Base-by-base conservation (phyloP, 352 stramenopile species). In the Phytophthora tubulina region DNA sequence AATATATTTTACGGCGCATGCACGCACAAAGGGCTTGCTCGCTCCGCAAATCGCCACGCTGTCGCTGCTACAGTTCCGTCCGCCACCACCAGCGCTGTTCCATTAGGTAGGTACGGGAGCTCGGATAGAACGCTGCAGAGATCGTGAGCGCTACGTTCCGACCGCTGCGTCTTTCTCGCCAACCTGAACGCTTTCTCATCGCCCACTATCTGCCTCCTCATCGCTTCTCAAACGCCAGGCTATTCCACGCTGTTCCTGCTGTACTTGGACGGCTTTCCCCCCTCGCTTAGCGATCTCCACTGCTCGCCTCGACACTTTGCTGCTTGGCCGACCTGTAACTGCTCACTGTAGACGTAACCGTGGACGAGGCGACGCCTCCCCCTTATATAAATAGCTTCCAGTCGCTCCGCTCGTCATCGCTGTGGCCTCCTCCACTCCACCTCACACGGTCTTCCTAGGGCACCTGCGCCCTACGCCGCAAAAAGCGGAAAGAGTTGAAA, bases 401-500 rank as follows among this genome's bases (percentile, higher is more conserved):
- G 21, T 27, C 21, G 15, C 39, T 21, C 13, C 8, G 32, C 32
- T 27, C 49, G 14, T 13, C 5, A 27, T n/a, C 53, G 11, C 17
- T 41, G 3, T n/a, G n/a, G n/a, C n/a, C n/a, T n/a, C n/a, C n/a
- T n/a, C n/a, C n/a, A n/a, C n/a, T 39, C 32, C 52, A 35, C 31
- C 13, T n/a, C 33, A 15, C 32, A 8, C 39, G 38, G 44, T 67
- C 36, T 58, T 58, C 49, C 59, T 39, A 44, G 5, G 27, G 30
- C 77, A 73, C 81, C 44, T 90, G 79, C 72, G 78, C 71, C 35
- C 36, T 86, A 60, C 62, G 46, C 68, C 68, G 80, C 81, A 90
- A 90, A 88, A 88, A 86, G 71, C 74, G 80, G 76, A 91, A 91
- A 91, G 81, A 89, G 80, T 75, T 42, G 38, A 45, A 77, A 60